These are phyloP conservation scores for Coemansia sp. DNA, from an alignment of 192 early-diverging fungal genomes.

Conservation along the genomic window DNA sequence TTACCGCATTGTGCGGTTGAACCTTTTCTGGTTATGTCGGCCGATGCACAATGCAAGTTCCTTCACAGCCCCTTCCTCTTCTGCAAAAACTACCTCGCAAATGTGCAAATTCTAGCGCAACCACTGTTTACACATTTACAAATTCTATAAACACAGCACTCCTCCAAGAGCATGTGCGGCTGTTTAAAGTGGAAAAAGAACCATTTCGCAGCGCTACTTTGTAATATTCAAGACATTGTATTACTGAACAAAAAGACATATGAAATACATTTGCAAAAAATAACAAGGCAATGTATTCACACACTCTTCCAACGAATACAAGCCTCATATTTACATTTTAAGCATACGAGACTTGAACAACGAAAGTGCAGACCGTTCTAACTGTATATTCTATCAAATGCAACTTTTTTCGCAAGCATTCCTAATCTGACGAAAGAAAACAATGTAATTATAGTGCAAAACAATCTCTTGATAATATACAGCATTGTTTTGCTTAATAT, in stretches of 20 bases:
- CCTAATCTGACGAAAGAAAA: not conserved
- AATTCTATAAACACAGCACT: not conserved
- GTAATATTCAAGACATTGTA: not conserved
- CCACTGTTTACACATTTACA: not conserved
- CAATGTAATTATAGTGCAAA: not conserved
- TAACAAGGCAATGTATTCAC: no score
- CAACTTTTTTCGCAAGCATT: not conserved
- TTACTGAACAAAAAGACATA: not conserved
- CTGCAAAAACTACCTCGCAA: not conserved
- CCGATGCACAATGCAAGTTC: conserved; percentile 3
- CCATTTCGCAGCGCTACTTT: not conserved
- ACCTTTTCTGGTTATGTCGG: not conserved
- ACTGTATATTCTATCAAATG: not conserved
- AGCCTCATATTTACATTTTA: conserved; percentile 2
- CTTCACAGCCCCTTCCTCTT: not conserved
- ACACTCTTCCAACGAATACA: not conserved
- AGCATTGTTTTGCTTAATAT: not conserved
- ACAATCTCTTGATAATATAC: not conserved
- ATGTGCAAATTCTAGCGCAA: not conserved
- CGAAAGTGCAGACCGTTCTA: not conserved
- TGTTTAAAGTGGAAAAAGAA: not conserved
- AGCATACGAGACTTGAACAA: not conserved
- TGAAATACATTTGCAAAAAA: not conserved
- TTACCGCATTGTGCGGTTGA: not conserved
- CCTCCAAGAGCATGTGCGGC: not conserved